phyloP scores from a whole-genome alignment of 495 filamentous ascomycete genomes.

The Penicillium flavigenum region DNA sequence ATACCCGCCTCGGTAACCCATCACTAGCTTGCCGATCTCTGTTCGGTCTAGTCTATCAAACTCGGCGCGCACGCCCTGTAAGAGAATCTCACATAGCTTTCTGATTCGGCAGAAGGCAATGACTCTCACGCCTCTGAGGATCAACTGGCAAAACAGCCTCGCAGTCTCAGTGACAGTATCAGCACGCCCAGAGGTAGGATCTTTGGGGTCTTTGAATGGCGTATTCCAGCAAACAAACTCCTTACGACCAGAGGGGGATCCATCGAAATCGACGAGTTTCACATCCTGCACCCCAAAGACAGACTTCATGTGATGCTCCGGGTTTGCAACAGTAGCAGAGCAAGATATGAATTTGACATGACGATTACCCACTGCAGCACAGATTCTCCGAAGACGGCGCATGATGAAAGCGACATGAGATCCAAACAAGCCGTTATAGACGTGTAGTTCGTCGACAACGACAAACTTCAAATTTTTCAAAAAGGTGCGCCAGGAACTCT shows the following conservation, averaged over 20 bases:
- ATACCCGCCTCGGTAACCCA: conserved; percentile 96
- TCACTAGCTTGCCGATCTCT: conserved; percentile 76
- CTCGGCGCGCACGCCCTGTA: conserved; percentile 77
- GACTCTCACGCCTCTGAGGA: conserved; percentile 84
- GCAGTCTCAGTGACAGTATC: conserved; percentile 82
- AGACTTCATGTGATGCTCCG: conserved; percentile 84
- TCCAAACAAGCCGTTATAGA: conserved; percentile 94
- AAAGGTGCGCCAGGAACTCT: conserved; percentile 85
- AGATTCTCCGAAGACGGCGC: conserved; percentile 83
- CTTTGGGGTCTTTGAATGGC: conserved; percentile 84
- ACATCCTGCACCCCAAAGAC: conserved; percentile 88
- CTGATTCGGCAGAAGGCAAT: conserved; percentile 91
- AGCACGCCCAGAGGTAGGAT: conserved; percentile 82
- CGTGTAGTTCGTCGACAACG: conserved; percentile 87
- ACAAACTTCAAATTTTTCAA: conserved; percentile 87
- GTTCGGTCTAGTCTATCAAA: conserved; percentile 66
- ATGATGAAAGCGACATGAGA: conserved; percentile 95
- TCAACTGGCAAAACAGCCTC: conserved; percentile 83
- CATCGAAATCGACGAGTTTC: conserved; percentile 81
- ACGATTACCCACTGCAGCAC: conserved; percentile 86
- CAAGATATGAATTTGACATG: conserved; percentile 93
- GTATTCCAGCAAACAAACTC: conserved; percentile 99
- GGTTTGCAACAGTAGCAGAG: conserved; percentile 96
- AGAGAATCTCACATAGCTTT: conserved; percentile 81
- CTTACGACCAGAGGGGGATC: conserved; percentile 89